Evolutionary conservation across 768 basidiomycete species (phyloP).

Genomic region (Chiua virens): DNA sequence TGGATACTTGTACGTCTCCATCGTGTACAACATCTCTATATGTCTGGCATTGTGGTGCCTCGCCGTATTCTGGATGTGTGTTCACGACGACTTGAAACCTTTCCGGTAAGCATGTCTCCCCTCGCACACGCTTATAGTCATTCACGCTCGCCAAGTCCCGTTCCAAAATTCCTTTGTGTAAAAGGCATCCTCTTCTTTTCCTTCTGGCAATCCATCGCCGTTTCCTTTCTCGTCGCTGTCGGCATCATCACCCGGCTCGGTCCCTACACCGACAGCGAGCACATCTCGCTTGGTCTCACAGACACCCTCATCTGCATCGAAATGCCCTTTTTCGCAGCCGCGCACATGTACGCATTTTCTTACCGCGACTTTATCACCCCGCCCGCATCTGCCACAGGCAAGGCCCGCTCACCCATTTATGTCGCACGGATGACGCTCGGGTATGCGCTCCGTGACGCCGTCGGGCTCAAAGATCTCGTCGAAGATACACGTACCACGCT

Average conservation of each 20-base stretch:
- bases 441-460: slow-evolving; percentile 85
- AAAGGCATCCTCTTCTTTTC: slow-evolving; percentile 98
- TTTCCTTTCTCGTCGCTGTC: slow-evolving; percentile 87
- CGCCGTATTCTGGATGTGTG: slow-evolving; percentile 96
- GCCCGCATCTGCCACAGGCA: slow-evolving; percentile 36
- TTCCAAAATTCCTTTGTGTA: slow-evolving; percentile 97
- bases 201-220: slow-evolving; percentile 91
- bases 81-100: slow-evolving; percentile 84
- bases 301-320: slow-evolving; percentile 94
- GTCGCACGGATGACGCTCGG: slow-evolving; percentile 89
- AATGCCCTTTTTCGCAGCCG: slow-evolving; percentile 96
- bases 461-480: slow-evolving; percentile 83
- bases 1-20: slow-evolving; percentile 88
- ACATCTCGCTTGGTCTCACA: slow-evolving; percentile 87
- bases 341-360: slow-evolving; percentile 94
- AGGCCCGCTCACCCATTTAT: slow-evolving; percentile 41
- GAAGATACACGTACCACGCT: slow-evolving; percentile 83
- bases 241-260: slow-evolving; percentile 76
- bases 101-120: slow-evolving; percentile 57
- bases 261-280: slow-evolving; percentile 82
- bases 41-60: slow-evolving; percentile 84
- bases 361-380: slow-evolving; percentile 74
- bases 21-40: slow-evolving; percentile 83
- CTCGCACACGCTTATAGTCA: not conserved
- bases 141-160: slow-evolving; percentile 51